Evolutionary conservation across 768 basidiomycete species (phyloP), one percentile per base, ranked within the genome.

Genomic region (Macrolepiota albuminosa): DNA sequence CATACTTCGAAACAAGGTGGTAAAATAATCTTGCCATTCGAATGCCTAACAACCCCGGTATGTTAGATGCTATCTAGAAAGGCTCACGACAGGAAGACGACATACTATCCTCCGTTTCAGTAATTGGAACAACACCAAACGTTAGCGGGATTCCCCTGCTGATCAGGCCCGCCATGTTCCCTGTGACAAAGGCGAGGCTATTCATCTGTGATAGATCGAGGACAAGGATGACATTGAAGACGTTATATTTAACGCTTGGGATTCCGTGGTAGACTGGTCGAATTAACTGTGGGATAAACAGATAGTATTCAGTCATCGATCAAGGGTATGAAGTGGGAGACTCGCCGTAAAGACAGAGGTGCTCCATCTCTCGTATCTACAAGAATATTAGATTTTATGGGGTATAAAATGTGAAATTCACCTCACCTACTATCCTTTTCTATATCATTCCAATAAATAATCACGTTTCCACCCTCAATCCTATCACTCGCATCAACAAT

Each of bases 401-500:
- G 6, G 37, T n/a, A 45, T 0, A 40, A 18, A 54, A n/a, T 24
- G 59, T 34, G 42, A 6, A 59, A 61, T 64, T 67, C 70, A 1
- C 67, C 77, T 61, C 74, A 93, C 78, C 85, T 78, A 43, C 73
- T 77, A 71, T 98, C 97, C 63, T 84, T 89, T 74, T 92, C 88
- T 21, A 98, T 72, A 68, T 99, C 87, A 71, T 98, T 99, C 88
- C 89, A 91, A 84, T 91, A 98, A 0, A 87, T 68, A 42, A 95
- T 80, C 4, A 89, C 79, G 39, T 74, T 79, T 0, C 88, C 93
- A 1, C 83, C 92, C 69, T 99, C 97, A 3, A 69, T 67, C 18
- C 91, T 77, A 72, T 99, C 96, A 59, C 90, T 93, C 1, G 94
- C 89, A 71, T 98, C 97, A 59, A 96, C 88, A n/a, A 97, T 64